A percentile compares a stretch with the other conserved stretches of the same genome.
Evolutionary conservation across 345 rosid species (phyloP).

Genomic region (Luvunga scandens): DNA sequence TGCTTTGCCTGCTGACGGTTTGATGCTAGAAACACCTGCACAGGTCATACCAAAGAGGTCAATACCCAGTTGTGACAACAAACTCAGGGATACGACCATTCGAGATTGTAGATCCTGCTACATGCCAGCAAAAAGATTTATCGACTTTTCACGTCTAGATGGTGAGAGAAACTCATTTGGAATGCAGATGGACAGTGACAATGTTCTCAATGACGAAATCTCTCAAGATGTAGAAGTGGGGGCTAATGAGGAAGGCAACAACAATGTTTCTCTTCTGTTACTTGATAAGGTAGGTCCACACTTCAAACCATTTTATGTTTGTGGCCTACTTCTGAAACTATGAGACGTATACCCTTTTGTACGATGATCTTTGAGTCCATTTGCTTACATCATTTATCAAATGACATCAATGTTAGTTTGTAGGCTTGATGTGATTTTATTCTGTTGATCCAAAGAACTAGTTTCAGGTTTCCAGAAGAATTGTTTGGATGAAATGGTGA

Average conservation of each 20-base stretch:
- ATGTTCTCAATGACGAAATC: constrained; percentile 1
- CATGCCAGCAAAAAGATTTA: constrained; percentile 45
- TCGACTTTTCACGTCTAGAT: constrained; percentile 35
- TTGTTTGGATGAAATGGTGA: background rate
- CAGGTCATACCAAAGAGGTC: constrained; percentile 43
- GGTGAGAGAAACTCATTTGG: constrained; percentile 8
- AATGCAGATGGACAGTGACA: constrained; percentile 10
- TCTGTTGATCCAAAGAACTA: background rate
- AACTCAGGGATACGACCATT: constrained; percentile 7
- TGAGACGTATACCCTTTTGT: background rate
- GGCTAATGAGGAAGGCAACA: background rate
- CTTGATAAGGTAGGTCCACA: constrained; percentile 18
- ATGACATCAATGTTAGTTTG: background rate
- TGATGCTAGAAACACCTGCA: constrained; percentile 41
- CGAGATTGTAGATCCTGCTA: constrained; percentile 15
- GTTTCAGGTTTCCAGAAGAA: background rate
- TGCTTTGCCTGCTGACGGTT: constrained; percentile 21
- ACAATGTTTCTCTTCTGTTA: constrained; percentile 8
- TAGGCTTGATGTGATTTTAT: background rate
- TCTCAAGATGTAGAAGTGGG: constrained; percentile 3
- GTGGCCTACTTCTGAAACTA: background rate
- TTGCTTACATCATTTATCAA: background rate
- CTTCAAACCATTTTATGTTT: background rate
- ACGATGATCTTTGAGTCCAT: background rate
- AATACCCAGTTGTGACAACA: constrained; percentile 27